Conservation (phyloP, 2,329 filamentous ascomycete genomes). For the Cladosporium colombiae region DNA sequence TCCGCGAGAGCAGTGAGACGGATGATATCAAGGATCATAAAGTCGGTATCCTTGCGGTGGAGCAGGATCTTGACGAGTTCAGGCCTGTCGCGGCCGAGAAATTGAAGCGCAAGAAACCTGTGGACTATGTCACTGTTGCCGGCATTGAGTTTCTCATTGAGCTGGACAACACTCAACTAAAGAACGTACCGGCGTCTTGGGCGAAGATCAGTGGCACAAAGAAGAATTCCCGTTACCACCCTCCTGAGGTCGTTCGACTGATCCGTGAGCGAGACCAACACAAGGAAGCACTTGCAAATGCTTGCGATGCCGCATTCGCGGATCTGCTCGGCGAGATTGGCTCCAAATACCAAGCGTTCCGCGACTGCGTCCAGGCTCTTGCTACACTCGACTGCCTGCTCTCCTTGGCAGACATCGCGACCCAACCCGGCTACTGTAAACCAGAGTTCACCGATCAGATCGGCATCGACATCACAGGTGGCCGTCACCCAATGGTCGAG, state of each 20-base stretch:
- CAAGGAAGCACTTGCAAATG: conserved; percentile 87
- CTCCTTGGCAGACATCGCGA: conserved; percentile 80
- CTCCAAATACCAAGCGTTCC: conserved; percentile 82
- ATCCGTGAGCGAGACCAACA: conserved; percentile 89
- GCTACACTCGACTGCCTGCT: conserved; percentile 87
- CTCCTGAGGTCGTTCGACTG: conserved; percentile 81
- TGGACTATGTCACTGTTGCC: conserved; percentile 79
- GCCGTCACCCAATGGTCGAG: conserved; percentile 94
- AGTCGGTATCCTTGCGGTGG: conserved; percentile 87
- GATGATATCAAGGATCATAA: conserved; percentile 89
- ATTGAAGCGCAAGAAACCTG: conserved; percentile 68
- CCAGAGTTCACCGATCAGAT: conserved; percentile 68
- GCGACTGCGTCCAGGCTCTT: conserved; percentile 83
- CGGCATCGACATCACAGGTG: conserved; percentile 69
- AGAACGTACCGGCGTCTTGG: conserved; percentile 91
- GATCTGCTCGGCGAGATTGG: conserved; percentile 72
- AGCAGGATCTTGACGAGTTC: conserved; percentile 83
- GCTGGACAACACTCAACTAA: conserved; percentile 78
- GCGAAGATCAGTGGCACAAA: conserved; percentile 93
- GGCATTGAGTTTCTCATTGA: conserved; percentile 96
- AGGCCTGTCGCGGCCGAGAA: conserved; percentile 69
- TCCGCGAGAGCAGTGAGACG: conserved; percentile 81
- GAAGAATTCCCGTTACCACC: conserved; percentile 88
- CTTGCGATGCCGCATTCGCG: conserved; percentile 81
- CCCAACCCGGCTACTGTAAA: conserved; percentile 82